These are phyloP conservation scores for Suillus alpinus DNA, from an alignment of 768 basidiomycete species.

Conservation along the genomic window DNA sequence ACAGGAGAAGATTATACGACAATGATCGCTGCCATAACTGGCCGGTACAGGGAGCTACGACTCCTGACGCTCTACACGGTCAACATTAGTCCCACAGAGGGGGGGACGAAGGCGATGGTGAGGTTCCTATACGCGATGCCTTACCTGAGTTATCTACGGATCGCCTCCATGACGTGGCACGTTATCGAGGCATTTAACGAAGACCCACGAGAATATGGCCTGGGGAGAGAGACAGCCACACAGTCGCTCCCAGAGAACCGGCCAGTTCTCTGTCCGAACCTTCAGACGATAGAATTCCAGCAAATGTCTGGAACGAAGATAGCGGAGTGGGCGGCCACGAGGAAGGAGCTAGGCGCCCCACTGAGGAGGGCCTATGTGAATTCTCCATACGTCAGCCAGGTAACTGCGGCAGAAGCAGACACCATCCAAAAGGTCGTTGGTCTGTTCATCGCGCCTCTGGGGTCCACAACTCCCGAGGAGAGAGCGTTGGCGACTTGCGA, in stretches of 20 bases:
- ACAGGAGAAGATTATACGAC: constrained; percentile 48
- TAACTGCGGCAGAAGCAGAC: constrained; percentile 21
- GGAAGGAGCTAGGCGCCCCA: constrained; percentile 41
- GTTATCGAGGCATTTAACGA: constrained; percentile 50
- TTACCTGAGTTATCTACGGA: constrained; percentile 45
- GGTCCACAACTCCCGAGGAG: constrained; percentile 48
- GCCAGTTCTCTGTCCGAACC: constrained; percentile 41
- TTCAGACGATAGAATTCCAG: constrained; percentile 48
- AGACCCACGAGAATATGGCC: constrained; percentile 30
- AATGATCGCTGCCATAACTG: constrained; percentile 45
- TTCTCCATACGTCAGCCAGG: constrained; percentile 24
- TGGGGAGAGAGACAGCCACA: constrained; percentile 4
- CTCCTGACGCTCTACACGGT: constrained; percentile 52
- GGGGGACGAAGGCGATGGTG: constrained; percentile 33
- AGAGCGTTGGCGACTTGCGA: constrained; percentile 26
- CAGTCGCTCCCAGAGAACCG: constrained; percentile 2
- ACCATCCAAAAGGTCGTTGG: background rate
- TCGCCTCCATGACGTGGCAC: constrained; percentile 40
- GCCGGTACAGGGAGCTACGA: constrained; percentile 49
- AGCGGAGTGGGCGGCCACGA: constrained; percentile 32
- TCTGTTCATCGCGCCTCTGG: constrained; percentile 31
- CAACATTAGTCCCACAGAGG: constrained; percentile 29
- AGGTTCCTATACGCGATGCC: constrained; percentile 62
- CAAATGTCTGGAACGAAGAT: constrained; percentile 31
- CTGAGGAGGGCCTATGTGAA: constrained; percentile 50